Evolutionary conservation across 768 basidiomycete species (phyloP).

Genomic region (Lentinula boryana): DNA sequence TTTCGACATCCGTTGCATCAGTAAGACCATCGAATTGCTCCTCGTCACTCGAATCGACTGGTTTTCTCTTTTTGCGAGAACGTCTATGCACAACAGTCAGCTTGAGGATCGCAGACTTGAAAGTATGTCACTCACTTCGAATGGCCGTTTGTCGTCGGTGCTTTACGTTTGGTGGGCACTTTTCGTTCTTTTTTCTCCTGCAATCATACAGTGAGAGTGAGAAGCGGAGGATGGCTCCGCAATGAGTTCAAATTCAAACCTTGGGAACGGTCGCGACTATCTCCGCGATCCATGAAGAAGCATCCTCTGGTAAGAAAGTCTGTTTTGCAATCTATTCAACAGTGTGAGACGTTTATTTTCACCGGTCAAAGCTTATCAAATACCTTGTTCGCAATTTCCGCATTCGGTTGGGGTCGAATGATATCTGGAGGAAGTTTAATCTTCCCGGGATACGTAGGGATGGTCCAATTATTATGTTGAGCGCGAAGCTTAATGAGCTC

Average conservation of each 20-base stretch:
- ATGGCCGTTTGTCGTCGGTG: slow-evolving; percentile 40
- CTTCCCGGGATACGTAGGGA: slow-evolving; percentile 77
- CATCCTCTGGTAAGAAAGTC: slow-evolving; percentile 60
- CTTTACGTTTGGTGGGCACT: slow-evolving; percentile 49
- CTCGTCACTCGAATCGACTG: slow-evolving; percentile 34
- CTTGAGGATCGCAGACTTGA: not conserved
- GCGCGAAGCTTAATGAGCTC: slow-evolving; percentile 74
- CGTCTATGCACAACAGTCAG: slow-evolving; percentile 21
- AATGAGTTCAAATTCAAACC: slow-evolving; percentile 14
- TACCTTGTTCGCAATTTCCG: slow-evolving; percentile 64
- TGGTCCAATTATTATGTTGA: slow-evolving; percentile 63
- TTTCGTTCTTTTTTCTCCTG: slow-evolving; percentile 45
- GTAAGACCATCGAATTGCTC: slow-evolving; percentile 23
- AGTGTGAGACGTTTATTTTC: too few relatives aligned
- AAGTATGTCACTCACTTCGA: slow-evolving; percentile 33
- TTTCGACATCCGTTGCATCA: slow-evolving; percentile 20
- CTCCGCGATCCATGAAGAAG: slow-evolving; percentile 51
- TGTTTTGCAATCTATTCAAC: slow-evolving; percentile 54
- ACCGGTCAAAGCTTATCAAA: not conserved
- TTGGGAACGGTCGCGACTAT: slow-evolving; percentile 33
- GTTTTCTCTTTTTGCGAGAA: slow-evolving; percentile 26
- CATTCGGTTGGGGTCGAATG: slow-evolving; percentile 60
- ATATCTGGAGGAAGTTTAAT: slow-evolving; percentile 79
- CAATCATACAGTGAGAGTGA: not conserved
- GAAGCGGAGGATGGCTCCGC: slow-evolving; percentile 1